Evolutionary conservation across 140 eudicot genomes (phyloP), one percentile per base, ranked within the genome.

Genomic region (Bidens hawaiensis): DNA sequence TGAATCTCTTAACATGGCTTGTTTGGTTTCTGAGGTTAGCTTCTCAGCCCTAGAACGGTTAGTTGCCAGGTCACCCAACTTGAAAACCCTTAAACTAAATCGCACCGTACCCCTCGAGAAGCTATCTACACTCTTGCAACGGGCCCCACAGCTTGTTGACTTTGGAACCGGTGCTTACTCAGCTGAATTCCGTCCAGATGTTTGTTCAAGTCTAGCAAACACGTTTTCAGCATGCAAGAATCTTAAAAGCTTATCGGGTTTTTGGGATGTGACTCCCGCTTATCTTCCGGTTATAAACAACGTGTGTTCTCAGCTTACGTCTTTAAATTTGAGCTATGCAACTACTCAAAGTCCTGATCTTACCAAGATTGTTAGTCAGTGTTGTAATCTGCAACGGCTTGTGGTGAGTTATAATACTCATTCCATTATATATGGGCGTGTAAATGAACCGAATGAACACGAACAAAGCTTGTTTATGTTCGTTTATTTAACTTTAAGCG

Each of bases 251-350:
- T 66, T 94, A 55, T 88, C 99, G 1, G 99, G 97, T 56, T 84
- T 94, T 72, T 94, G 96, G 96, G 99, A 94, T 54, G 97, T 81
- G 18, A 74, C 81, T 67, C 99, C 99, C 4, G 77, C 85, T 41
- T 94, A 88, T 61, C 88, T 88, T 61, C 95, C 99, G 17, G 95
- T 90, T 31, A 52, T 94, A 47, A 79, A 75, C 67, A 56, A 90
- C 0, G 79, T 67, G 19, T 94, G 99, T 77, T 75, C 83, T 36
- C 69, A 79, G 41, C 84, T 94, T 54, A 94, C 99, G 34, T 76
- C 85, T 38, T 71, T 94, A 41, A 94, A 94, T 71, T 69, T 94
- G 51, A 94, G 97, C 64, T 88, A 85, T 56, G 95, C 95, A 0
- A 57, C 84, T n/a, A 78, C 77, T 23, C 95, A 73, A 55, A 77